Evolutionary conservation across 2,329 filamentous ascomycete genomes (phyloP), one percentile per base, ranked within the genome.

Genomic region (Fonsecaea pugnacius): DNA sequence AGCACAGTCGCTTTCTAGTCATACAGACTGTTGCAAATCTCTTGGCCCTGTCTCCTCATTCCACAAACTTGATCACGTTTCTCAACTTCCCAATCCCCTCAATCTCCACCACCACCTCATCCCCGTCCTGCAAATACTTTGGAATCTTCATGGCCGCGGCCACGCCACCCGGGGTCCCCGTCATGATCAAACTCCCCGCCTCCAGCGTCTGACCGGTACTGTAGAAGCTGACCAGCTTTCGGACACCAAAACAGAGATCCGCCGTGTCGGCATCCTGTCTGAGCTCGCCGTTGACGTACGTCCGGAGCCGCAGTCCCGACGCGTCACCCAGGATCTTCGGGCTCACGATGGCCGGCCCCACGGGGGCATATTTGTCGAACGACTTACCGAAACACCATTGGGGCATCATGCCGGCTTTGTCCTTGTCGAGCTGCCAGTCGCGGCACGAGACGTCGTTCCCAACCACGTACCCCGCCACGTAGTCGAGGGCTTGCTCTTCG

Each of bases 281-380:
- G 1, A 73, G 63, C 16, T 71, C 57, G 0, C 76, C 77, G 61
- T 56, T 40, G n/a, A 56, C 53, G 2, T 21, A 18, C 35, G 53
- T 56, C 27, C 35, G n/a, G n/a, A 56, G 35, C 14, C n/a, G 35
- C 21, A 56, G 9, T 16, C 78, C 77, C 0, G 70, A 71, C 1
- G 77, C 73, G 36, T 77, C 74, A 1, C 58, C 16, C 4, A 51
- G 56, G 58, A 88, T 8, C 0, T 62, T 27, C 0, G 73, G 53
- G 4, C 71, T 66, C 0, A 78, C 73, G 2, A 80, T 69, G 0
- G 70, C 68, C 0, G 76, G 78, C 0, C 78, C 77, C 77, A 64
- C 85, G 78, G 32, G 75, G 72, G 70, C 80, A 81, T 2, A 76
- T 4, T 68, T 69, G 58, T 78, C 76, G 24, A 78, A 74, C 1